Evolutionary conservation across 371 early-diverging fungal species (phyloP).

Genomic region (Mortierella sp.): DNA sequence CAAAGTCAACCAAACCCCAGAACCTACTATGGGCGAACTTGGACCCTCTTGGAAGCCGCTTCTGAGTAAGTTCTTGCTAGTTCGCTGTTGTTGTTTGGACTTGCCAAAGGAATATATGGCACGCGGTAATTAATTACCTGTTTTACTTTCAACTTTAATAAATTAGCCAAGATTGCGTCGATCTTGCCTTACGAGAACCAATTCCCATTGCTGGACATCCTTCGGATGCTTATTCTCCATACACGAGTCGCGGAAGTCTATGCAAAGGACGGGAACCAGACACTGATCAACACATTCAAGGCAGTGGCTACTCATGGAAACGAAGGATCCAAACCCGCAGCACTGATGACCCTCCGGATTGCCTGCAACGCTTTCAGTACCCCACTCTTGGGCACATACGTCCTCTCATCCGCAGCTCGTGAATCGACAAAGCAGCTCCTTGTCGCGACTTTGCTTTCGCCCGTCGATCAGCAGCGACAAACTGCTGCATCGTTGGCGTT

Average conservation of each 20-base stretch:
- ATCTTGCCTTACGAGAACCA: constrained; percentile 64
- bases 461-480: constrained; percentile 70
- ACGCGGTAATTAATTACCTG: no score
- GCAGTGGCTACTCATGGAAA: constrained; percentile 40
- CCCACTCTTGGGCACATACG: constrained; percentile 60
- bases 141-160: no score
- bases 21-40: constrained; percentile 47
- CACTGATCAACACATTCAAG: constrained; percentile 52
- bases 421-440: constrained; percentile 69
- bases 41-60: constrained; percentile 57
- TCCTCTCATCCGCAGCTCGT: constrained; percentile 68
- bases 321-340: constrained; percentile 56
- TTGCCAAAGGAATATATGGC: no score
- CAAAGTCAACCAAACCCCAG: constrained; percentile 37
- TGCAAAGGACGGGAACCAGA: constrained; percentile 59
- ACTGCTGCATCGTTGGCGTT: constrained; percentile 78
- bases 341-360: constrained; percentile 69
- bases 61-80: constrained; percentile 47
- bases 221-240: constrained; percentile 67
- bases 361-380: constrained; percentile 75
- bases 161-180: constrained; percentile 52
- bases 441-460: constrained; percentile 69
- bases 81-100: neutral
- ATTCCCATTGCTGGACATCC: constrained; percentile 78
- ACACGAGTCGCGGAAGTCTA: constrained; percentile 61